These are phyloP conservation scores for Stachybotrys chartarum DNA, from an alignment of 2,329 filamentous ascomycete species.

Conservation along the genomic window DNA sequence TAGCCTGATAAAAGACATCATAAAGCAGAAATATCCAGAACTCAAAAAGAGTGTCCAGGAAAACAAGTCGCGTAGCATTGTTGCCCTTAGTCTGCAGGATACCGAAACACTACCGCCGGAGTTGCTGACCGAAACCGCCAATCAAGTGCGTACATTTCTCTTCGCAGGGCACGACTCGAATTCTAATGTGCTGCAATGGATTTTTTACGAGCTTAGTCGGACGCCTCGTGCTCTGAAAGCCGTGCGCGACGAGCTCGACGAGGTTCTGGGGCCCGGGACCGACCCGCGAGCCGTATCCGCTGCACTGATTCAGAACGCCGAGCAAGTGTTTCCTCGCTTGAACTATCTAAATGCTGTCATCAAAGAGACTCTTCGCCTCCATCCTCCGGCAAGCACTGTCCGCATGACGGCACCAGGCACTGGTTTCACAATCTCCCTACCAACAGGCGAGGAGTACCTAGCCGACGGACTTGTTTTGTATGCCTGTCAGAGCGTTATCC, in stretches of 20 bases:
- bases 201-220: constrained; percentile 26
- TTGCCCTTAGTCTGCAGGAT: constrained; percentile 24
- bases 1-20: neutral
- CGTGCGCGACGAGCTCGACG: constrained; percentile 26
- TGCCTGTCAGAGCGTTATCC: constrained; percentile 23
- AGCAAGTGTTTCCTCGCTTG: constrained; percentile 24
- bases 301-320: constrained; percentile 9
- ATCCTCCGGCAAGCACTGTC: constrained; percentile 18
- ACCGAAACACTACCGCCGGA: constrained; percentile 15
- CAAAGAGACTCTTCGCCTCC: constrained; percentile 28
- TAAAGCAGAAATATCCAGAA: neutral
- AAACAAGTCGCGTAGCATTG: constrained; percentile 14
- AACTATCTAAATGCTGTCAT: constrained; percentile 27
- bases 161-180: constrained; percentile 36
- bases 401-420: constrained; percentile 16
- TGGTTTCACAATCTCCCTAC: constrained; percentile 4
- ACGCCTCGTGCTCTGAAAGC: constrained; percentile 18
- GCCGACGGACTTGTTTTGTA: constrained; percentile 28
- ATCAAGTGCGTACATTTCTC: constrained; percentile 31
- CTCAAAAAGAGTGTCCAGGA: neutral
- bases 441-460: constrained; percentile 9
- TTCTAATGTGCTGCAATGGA: constrained; percentile 26
- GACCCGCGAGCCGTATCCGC: constrained; percentile 7
- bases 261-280: constrained; percentile 21
- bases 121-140: constrained; percentile 20